phyloP scores from a whole-genome alignment of 441 rosid species.

The Arabidopsis hybrid region DNA sequence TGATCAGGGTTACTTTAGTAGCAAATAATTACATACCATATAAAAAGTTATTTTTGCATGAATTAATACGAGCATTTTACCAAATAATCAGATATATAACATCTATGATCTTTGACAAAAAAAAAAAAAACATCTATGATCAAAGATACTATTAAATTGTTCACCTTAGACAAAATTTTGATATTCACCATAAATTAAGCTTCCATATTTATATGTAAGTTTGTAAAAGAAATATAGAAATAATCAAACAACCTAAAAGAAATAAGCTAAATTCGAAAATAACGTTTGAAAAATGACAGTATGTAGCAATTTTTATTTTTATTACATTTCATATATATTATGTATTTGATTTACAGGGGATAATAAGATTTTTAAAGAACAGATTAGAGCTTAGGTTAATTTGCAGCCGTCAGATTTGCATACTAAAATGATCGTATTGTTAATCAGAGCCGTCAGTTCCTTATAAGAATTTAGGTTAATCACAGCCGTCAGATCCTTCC shows the following conservation, averaged over 20 bases:
- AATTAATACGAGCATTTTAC: neutral
- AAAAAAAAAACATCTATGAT: neutral
- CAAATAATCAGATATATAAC: too few relatives aligned
- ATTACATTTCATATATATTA: too few relatives aligned
- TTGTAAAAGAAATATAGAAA: neutral
- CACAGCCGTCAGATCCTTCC: too few relatives aligned
- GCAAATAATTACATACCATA: too few relatives aligned
- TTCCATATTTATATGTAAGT: neutral
- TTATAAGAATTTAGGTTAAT: too few relatives aligned
- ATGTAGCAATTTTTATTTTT: too few relatives aligned
- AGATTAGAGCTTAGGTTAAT: neutral
- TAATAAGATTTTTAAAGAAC: too few relatives aligned
- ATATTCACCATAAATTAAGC: too few relatives aligned
- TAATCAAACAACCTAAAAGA: neutral
- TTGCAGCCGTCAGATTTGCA: neutral
- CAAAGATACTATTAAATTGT: neutral
- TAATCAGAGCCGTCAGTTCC: too few relatives aligned
- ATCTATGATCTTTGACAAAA: too few relatives aligned
- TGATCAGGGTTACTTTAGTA: conserved; percentile 18
- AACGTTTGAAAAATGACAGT: neutral
- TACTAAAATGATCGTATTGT: neutral
- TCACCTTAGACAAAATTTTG: neutral
- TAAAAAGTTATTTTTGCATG: neutral
- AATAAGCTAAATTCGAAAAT: neutral
- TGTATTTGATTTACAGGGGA: too few relatives aligned